These are phyloP conservation scores for Nyctanthes arbortristis DNA, from an alignment of 257 asterid species.

Conservation along the genomic window DNA sequence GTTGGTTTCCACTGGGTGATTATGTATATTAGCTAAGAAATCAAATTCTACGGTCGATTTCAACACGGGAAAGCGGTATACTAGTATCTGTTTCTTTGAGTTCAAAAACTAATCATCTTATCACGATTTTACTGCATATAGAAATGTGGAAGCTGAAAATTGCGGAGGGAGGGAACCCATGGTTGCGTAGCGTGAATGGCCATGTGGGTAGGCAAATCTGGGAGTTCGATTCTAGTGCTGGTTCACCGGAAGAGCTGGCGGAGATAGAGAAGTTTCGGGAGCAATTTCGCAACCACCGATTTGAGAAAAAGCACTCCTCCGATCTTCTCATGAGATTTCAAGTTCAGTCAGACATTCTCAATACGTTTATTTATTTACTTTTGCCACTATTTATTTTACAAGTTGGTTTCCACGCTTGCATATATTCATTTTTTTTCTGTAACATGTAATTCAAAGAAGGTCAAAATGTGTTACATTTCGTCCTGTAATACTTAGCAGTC, in stretches of 20 bases:
- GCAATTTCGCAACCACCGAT: constrained; percentile 57
- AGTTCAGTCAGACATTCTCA: constrained; percentile 38
- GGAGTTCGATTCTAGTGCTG: constrained; percentile 71
- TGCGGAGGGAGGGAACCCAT: constrained; percentile 82
- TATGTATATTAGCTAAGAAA: no score
- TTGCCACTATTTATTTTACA: no score
- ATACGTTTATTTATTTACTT: background rate
- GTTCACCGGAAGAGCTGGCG: constrained; percentile 70
- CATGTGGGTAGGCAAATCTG: constrained; percentile 83
- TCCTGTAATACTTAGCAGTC: background rate
- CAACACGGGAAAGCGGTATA: background rate
- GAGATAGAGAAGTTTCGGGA: constrained; percentile 72
- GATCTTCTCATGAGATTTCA: constrained; percentile 93
- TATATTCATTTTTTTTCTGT: no score
- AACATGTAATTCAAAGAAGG: background rate
- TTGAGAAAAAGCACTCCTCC: constrained; percentile 75
- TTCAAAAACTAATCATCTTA: background rate
- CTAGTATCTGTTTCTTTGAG: background rate
- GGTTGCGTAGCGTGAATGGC: constrained; percentile 75
- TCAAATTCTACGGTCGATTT: no score
- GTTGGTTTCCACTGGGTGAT: no score
- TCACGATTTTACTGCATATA: background rate
- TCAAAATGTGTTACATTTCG: background rate
- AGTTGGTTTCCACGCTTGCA: no score
- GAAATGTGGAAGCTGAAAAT: constrained; percentile 92